phyloP scores from a whole-genome alignment of 805 yeast species.

The Saccharomyces eubayanus region DNA sequence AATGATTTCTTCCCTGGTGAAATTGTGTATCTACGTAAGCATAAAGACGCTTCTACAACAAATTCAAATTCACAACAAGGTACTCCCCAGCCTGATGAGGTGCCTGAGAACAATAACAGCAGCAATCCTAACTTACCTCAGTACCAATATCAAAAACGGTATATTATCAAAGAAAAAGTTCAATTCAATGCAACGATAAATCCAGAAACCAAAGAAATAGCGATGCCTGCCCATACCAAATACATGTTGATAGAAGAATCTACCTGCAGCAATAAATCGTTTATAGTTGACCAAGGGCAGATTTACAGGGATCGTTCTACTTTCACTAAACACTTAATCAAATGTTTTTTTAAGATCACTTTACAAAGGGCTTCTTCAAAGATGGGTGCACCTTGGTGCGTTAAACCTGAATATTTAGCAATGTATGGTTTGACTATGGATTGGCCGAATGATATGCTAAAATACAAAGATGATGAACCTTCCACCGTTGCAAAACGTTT shows the following conservation, averaged over 20 bases:
- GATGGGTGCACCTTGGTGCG: conserved; percentile 95
- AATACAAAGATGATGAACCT: conserved; percentile 27
- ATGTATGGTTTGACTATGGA: conserved; percentile 29
- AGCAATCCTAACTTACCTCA: conserved; percentile 2
- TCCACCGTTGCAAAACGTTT: neutral
- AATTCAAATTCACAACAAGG: conserved; percentile 11
- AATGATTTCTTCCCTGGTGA: conserved; percentile 91
- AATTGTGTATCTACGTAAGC: conserved; percentile 49
- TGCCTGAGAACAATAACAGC: neutral
- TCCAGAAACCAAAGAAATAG: conserved; percentile 29
- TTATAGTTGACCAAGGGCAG: conserved; percentile 64
- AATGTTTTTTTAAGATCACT: conserved; percentile 74
- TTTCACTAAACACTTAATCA: conserved; percentile 83
- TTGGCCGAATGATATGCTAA: conserved; percentile 28
- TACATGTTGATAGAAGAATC: conserved; percentile 57
- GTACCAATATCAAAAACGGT: conserved; percentile 25
- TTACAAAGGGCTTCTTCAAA: conserved; percentile 64
- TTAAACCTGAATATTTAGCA: conserved; percentile 53
- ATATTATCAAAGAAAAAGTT: conserved; percentile 78
- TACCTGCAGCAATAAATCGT: conserved; percentile 42
- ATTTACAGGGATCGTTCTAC: conserved; percentile 75
- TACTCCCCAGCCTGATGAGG: conserved; percentile 16
- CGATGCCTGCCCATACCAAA: conserved; percentile 49
- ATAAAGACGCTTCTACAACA: conserved; percentile 4
- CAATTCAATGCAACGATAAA: conserved; percentile 49